Conservation (phyloP, 2,329 filamentous ascomycete species). For the Aureobasidium zeae region DNA sequence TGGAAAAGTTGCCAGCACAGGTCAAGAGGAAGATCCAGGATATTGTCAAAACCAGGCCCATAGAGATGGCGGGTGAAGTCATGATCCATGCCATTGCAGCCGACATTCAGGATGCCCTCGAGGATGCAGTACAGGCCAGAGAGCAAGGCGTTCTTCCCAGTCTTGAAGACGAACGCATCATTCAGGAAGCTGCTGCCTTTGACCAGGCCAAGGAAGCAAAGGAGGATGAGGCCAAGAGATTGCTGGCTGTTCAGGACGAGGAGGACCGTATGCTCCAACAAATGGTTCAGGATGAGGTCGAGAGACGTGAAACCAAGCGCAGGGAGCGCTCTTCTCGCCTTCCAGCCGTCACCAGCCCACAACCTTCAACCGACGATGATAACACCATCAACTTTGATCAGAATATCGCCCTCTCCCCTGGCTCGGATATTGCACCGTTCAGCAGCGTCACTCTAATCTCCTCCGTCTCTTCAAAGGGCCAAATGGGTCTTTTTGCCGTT, state of each 20-base stretch:
- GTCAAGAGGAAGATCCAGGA: slow-evolving; percentile 62
- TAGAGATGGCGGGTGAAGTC: slow-evolving; percentile 52
- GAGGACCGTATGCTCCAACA: slow-evolving; percentile 61
- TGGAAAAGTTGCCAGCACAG: slow-evolving; percentile 56
- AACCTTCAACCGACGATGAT: neutral
- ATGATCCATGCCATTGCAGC: slow-evolving; percentile 56
- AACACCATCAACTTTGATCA: slow-evolving; percentile 20
- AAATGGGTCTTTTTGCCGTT: slow-evolving; percentile 1
- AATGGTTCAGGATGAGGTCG: slow-evolving; percentile 64
- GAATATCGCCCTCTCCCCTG: slow-evolving; percentile 26
- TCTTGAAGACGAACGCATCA: slow-evolving; percentile 77
- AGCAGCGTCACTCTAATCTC: slow-evolving; percentile 11
- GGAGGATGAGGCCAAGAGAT: slow-evolving; percentile 32
- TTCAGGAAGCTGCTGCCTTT: slow-evolving; percentile 65
- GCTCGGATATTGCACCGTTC: slow-evolving; percentile 12
- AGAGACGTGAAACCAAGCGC: slow-evolving; percentile 47
- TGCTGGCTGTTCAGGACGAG: slow-evolving; percentile 41
- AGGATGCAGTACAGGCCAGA: slow-evolving; percentile 73
- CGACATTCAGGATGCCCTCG: slow-evolving; percentile 59
- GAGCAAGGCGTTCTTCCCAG: slow-evolving; percentile 70
- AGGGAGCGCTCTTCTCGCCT: slow-evolving; percentile 4
- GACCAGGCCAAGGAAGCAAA: slow-evolving; percentile 44
- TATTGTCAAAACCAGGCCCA: slow-evolving; percentile 60
- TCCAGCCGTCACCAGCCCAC: neutral
- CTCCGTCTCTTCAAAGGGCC: neutral